phyloP scores from a whole-genome alignment of 176 grass and related monocot species.

The Panicum miliaceum region DNA sequence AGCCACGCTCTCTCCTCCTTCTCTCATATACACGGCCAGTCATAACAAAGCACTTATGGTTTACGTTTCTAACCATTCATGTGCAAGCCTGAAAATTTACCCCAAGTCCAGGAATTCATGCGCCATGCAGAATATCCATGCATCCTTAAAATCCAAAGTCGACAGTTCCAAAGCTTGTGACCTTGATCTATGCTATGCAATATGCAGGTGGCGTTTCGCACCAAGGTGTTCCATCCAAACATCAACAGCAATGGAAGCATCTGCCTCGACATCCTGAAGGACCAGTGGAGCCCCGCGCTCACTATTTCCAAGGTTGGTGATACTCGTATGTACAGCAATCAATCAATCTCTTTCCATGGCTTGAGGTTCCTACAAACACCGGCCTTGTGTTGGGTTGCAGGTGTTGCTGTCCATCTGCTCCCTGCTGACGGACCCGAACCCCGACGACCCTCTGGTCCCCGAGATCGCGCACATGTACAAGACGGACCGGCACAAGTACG shows the following conservation, averaged over 20 bases:
- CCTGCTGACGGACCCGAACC: constrained; percentile 71
- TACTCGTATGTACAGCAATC: background rate
- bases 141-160: background rate
- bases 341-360: background rate
- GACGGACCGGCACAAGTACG: constrained; percentile 73
- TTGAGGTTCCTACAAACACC: background rate
- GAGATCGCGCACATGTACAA: constrained; percentile 89
- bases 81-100: constrained; percentile 10
- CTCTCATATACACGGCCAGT: too few species aligned
- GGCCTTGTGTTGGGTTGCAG: constrained; percentile 26
- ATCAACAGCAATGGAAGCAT: constrained; percentile 85
- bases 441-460: constrained; percentile 77
- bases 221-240: constrained; percentile 84
- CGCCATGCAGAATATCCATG: too few species aligned
- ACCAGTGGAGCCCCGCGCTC: constrained; percentile 80
- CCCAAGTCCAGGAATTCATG: background rate
- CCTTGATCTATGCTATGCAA: constrained; percentile 7
- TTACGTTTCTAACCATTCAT: background rate
- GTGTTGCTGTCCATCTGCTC: constrained; percentile 80
- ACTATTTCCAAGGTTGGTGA: constrained; percentile 70
- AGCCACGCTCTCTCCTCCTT: too few species aligned
- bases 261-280: constrained; percentile 84
- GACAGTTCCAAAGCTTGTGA: background rate
- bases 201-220: constrained; percentile 74
- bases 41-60: too few species aligned